A percentile compares a stretch with the other conserved stretches of the same genome.
These are phyloP conservation scores for Solanum gandarillasii DNA, from an alignment of 257 asterid genomes.

Conservation along the genomic window DNA sequence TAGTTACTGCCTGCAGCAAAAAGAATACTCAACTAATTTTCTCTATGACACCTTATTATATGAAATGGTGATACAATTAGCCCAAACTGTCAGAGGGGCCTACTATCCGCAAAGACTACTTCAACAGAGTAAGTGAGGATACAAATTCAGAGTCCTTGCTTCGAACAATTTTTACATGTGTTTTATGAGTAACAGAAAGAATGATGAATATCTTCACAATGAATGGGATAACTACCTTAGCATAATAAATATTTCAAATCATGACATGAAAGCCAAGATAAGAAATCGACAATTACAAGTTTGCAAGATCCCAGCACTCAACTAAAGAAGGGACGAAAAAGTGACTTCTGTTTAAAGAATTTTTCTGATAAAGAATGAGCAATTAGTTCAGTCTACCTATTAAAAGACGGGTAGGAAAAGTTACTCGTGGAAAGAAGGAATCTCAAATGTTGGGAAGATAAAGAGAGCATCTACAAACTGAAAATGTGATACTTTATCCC, in stretches of 20 bases:
- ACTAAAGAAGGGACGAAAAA: background rate
- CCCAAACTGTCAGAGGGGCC: background rate
- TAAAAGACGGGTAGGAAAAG: background rate
- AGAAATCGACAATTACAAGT: background rate
- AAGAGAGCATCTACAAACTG: background rate
- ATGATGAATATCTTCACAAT: background rate
- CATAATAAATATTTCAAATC: background rate
- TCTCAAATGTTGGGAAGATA: background rate
- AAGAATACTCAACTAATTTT: background rate
- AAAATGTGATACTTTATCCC: background rate
- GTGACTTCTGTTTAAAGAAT: background rate
- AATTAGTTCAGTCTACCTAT: background rate
- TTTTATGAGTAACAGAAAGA: background rate
- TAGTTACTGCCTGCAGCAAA: conserved; percentile 56
- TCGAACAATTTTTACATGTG: background rate
- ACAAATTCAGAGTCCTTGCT: background rate
- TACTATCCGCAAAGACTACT: background rate
- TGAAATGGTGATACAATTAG: background rate
- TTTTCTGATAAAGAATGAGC: background rate
- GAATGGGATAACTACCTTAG: background rate
- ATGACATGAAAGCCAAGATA: background rate
- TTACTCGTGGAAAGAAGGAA: background rate
- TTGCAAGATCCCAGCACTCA: background rate
- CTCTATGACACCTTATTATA: background rate
- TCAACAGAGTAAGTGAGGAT: background rate